Conservation (phyloP, 805 yeast species). For the Naumovozyma baii region DNA sequence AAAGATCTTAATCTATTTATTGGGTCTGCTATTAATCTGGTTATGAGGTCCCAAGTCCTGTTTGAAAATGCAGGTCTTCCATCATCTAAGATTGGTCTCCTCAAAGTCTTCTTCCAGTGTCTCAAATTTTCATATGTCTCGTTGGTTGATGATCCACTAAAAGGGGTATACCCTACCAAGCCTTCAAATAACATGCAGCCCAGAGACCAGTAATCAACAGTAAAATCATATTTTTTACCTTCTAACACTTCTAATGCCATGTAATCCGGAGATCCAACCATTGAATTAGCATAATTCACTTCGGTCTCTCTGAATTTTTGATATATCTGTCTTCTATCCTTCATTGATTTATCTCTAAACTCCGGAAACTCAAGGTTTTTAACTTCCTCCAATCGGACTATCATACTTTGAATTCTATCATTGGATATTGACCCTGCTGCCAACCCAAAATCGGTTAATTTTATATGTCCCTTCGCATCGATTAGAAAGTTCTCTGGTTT, state of each 20-base stretch:
- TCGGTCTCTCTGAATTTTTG: slow-evolving; percentile 66
- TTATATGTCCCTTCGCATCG: slow-evolving; percentile 68
- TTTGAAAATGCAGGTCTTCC: slow-evolving; percentile 90
- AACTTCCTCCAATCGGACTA: slow-evolving; percentile 54
- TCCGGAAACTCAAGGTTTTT: slow-evolving; percentile 62
- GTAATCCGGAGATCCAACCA: slow-evolving; percentile 97
- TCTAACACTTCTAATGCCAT: slow-evolving; percentile 97
- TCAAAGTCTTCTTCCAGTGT: slow-evolving; percentile 80
- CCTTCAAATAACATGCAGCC: slow-evolving; percentile 97
- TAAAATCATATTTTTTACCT: slow-evolving; percentile 86
- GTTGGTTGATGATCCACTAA: slow-evolving; percentile 85
- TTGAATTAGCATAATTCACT: slow-evolving; percentile 82
- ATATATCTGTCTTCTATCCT: slow-evolving; percentile 80
- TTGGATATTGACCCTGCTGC: slow-evolving; percentile 94
- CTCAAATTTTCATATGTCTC: slow-evolving; percentile 91
- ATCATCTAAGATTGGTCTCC: slow-evolving; percentile 85
- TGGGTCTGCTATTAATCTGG: slow-evolving; percentile 71
- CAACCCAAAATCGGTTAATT: slow-evolving; percentile 82
- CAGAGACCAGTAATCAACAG: slow-evolving; percentile 97
- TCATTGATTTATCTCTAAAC: slow-evolving; percentile 60
- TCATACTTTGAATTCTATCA: slow-evolving; percentile 89
- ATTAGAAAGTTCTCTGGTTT: slow-evolving; percentile 88
- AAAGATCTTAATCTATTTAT: slow-evolving; percentile 64
- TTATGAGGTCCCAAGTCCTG: slow-evolving; percentile 87
- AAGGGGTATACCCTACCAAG: slow-evolving; percentile 94